These are phyloP conservation scores for Erucastrum elatum DNA, from an alignment of 345 rosid species.

Conservation along the genomic window DNA sequence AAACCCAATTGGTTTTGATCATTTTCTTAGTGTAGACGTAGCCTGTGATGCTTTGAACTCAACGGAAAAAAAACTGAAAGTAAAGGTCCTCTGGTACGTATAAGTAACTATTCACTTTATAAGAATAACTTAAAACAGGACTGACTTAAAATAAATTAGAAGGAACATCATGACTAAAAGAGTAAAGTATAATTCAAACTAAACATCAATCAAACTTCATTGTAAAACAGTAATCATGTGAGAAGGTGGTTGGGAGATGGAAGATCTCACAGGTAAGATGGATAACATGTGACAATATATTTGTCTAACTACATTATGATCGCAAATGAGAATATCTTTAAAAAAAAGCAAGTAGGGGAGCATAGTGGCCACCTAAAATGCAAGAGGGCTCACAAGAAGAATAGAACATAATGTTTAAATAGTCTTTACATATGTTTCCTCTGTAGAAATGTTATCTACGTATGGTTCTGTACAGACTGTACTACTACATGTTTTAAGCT, in stretches of 20 bases:
- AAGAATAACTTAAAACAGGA: neutral
- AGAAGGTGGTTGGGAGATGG: neutral
- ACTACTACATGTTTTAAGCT: no score
- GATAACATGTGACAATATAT: neutral
- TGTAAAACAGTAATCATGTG: neutral
- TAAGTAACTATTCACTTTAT: neutral
- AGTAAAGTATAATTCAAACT: neutral
- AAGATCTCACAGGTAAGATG: neutral
- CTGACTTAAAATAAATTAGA: neutral
- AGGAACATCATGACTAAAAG: neutral
- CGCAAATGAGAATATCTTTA: neutral
- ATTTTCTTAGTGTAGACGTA: neutral
- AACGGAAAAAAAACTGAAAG: neutral
- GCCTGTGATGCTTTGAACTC: neutral
- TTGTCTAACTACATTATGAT: neutral
- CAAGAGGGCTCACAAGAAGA: neutral
- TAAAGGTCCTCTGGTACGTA: neutral
- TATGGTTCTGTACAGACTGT: no score
- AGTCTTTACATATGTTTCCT: neutral
- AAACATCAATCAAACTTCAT: neutral
- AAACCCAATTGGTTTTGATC: no score
- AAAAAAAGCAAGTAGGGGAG: neutral
- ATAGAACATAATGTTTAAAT: neutral
- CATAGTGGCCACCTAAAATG: neutral
- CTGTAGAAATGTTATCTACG: neutral